Base-by-base conservation (phyloP, 768 basidiomycete genomes). In the Termitomyces sp. region DNA sequence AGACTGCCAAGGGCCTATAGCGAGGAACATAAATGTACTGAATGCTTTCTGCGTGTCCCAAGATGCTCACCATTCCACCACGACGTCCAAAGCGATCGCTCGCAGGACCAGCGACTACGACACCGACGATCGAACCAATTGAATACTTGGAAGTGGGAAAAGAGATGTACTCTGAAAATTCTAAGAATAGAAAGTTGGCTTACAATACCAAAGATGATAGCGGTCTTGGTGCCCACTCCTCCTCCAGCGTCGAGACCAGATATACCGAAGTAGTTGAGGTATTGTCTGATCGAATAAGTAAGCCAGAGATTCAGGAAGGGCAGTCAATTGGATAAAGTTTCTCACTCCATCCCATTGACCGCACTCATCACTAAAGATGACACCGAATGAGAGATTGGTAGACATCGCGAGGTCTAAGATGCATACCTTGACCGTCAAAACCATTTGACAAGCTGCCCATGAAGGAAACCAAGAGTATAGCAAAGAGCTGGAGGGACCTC, bases 371-470 rank as follows among this genome's bases (percentile, higher is more conserved):
- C 78, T 78, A 44, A 18, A 18, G 56, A 24, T 36, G 29, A 39
- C 36, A 6, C 36, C 16, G 5, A 45, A 22, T 31, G 33, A 31
- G 54, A 26, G 52, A 5, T 29, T 41, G 39, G 8, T 26, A 53
- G 54, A 51, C 41, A 39, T 24, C 26, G 42, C 29, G 48, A 52
- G 47, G 33, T 24, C 36, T 12, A 34, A 34, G 29, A 54, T 39
- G 56, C 72, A 54, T 57, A 76, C 77, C 76, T 54, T 75, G 75
- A 20, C 77, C 77, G 55, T 80, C 77, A 44, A 79, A 79, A 44
- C 78, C 77, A 59, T 79, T 79, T 1, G 78, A 74, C 60, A 77
- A 60, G 60, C 75, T 76, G 7, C 75, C 75, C 75, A 78, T 76
- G 60, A 75, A 79, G 3, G 77, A 72, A 7, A 77, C 75, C 10